Base-by-base conservation (phyloP, 805 yeast genomes). In the Cyberlindnera euphorbiiphila region DNA sequence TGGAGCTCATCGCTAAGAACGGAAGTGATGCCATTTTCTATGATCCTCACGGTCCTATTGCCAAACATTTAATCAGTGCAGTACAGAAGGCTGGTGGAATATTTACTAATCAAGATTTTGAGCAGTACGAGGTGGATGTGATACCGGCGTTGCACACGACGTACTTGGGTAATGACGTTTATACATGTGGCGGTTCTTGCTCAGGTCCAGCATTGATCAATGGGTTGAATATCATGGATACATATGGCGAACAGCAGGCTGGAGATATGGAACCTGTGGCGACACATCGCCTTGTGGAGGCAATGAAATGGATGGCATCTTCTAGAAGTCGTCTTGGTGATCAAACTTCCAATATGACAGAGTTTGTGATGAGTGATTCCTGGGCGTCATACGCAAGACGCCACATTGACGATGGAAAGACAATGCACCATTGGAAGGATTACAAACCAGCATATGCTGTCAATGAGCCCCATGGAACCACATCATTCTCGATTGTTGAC, bases 281-380 rank as follows among this genome's bases (percentile, higher is more conserved):
- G 11, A 65, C 78, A 3, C 97, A 85, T 52, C 68, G 85, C 38
- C 55, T 87, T 7, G 65, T 87, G 9, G 98, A 91, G 61, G 65
- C 84, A 3, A 86, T 91, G 95, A 91, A 91, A 60, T 91, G 96
- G 96, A 73, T 87, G 74, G 85, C 89, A 0, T 72, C 91, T 10
- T 91, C 82, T 0, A 70, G 97, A 45, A 77, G 89, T n/a, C 74
- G 86, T 49, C 68, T 91, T 18, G 98, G 98, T 0, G 96, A 87
- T 52, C 78, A 61, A 4, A 43, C 55, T 3, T 43, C 57, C 0
- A 66, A 72, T 34, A 72, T 78, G 37, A 41, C 49, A 11, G 49
- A 46, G 22, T 37, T 41, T 29, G 53, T 75, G 11, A 59, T 71
- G 6, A 48, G 57, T 2, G 68, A 73, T 21, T 43, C 46, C 14